Percentiles rank a stretch among this genome's conserved stretches.
phyloP scores from a whole-genome alignment of 2,329 filamentous ascomycete genomes.

The Allantophomopsis cytisporea region DNA sequence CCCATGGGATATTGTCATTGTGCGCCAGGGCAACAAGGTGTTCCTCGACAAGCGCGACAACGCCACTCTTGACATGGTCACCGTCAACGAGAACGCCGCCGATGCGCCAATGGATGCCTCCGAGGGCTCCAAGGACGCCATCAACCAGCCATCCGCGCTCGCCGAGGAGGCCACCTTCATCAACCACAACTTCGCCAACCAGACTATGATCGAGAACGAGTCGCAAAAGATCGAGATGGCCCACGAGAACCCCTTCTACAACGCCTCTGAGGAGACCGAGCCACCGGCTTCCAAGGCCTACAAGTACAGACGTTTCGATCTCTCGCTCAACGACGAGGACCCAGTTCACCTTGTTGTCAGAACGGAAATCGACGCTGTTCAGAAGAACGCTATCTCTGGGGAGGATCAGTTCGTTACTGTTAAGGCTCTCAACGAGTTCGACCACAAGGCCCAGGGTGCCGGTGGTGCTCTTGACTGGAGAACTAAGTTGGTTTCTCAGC shows the following conservation, averaged over 20 bases:
- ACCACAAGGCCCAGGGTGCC: slow-evolving; percentile 91
- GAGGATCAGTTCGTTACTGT: slow-evolving; percentile 86
- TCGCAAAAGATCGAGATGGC: slow-evolving; percentile 69
- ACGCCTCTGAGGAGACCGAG: slow-evolving; percentile 81
- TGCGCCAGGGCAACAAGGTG: slow-evolving; percentile 88
- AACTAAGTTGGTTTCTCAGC: slow-evolving; percentile 83
- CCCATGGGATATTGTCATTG: slow-evolving; percentile 95
- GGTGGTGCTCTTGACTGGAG: slow-evolving; percentile 96
- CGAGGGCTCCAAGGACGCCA: slow-evolving; percentile 82
- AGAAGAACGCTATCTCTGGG: slow-evolving; percentile 87
- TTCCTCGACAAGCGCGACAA: slow-evolving; percentile 98
- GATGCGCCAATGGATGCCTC: slow-evolving; percentile 86
- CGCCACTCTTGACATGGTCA: slow-evolving; percentile 90
- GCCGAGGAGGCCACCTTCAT: slow-evolving; percentile 98
- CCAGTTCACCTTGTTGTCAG: slow-evolving; percentile 87
- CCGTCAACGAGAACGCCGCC: slow-evolving; percentile 96
- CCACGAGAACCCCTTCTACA: slow-evolving; percentile 95
- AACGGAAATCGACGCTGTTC: slow-evolving; percentile 87
- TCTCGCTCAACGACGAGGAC: slow-evolving; percentile 82
- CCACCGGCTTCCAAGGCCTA: slow-evolving; percentile 92
- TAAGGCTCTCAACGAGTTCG: slow-evolving; percentile 98
- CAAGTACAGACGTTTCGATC: slow-evolving; percentile 95
- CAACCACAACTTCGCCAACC: slow-evolving; percentile 98
- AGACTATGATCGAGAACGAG: slow-evolving; percentile 78
- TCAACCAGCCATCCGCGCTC: slow-evolving; percentile 88